Evolutionary conservation across 2,329 filamentous ascomycete genomes (phyloP).

Genomic region (Cadophora sp.): DNA sequence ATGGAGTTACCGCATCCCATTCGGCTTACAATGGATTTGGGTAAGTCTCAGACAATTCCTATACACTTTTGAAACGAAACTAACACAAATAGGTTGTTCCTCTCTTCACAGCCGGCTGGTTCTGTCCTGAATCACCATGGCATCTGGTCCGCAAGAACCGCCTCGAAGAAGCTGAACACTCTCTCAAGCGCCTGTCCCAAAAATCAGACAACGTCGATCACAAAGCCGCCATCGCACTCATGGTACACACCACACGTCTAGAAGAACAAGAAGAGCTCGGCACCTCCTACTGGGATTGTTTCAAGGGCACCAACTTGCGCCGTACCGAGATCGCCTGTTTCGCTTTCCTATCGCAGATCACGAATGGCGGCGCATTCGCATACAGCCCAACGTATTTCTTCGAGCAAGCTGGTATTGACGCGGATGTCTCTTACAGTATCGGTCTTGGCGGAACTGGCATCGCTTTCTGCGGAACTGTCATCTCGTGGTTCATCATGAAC

Average conservation of each 20-base stretch:
- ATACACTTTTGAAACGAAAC: background rate
- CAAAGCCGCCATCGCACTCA: conserved; percentile 56
- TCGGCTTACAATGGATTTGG: conserved; percentile 55
- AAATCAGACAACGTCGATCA: conserved; percentile 46
- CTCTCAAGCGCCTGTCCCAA: conserved; percentile 47
- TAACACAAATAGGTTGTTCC: conserved; percentile 46
- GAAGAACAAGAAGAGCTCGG: conserved; percentile 52
- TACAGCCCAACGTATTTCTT: conserved; percentile 68
- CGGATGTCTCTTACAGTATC: conserved; percentile 57
- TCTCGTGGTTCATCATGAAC: conserved; percentile 55
- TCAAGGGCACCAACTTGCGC: conserved; percentile 50
- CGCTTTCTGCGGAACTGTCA: conserved; percentile 56
- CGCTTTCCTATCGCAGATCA: conserved; percentile 58
- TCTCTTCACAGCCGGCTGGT: conserved; percentile 49
- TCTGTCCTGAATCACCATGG: conserved; percentile 56
- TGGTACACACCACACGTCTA: conserved; percentile 59
- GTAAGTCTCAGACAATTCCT: conserved; percentile 33
- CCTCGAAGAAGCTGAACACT: conserved; percentile 50
- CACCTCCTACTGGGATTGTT: conserved; percentile 55
- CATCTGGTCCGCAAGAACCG: conserved; percentile 52
- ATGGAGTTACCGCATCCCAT: conserved; percentile 52
- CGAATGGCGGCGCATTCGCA: conserved; percentile 67
- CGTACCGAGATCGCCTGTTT: conserved; percentile 61
- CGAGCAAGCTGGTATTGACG: conserved; percentile 57
- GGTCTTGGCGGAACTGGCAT: conserved; percentile 54